Conservation (phyloP, 208 protist genomes). For the Trypanosomatidae sp. region DNA sequence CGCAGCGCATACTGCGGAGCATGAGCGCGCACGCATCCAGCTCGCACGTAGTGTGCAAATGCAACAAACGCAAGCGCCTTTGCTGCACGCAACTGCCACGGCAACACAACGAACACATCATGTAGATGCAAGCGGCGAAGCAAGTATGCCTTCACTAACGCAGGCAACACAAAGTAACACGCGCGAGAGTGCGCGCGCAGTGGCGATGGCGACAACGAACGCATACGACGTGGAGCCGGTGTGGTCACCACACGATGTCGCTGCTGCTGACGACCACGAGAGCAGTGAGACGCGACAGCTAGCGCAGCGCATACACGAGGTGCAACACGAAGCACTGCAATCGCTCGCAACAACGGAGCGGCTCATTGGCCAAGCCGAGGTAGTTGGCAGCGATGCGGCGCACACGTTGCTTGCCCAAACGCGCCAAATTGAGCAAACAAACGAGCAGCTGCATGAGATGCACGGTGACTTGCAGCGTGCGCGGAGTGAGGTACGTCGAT, state of each 20-base stretch:
- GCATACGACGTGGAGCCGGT: slow-evolving; percentile 1
- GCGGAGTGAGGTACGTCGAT: slow-evolving; percentile 24
- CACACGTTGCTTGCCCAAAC: slow-evolving; percentile 48
- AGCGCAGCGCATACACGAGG: slow-evolving; percentile 20
- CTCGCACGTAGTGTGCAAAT: too few species aligned
- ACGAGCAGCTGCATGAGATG: slow-evolving; percentile 40
- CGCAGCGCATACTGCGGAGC: too few species aligned
- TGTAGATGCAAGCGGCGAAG: neutral
- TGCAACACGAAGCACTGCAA: slow-evolving; percentile 40
- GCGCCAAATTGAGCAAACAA: slow-evolving; percentile 60
- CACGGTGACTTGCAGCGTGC: slow-evolving; percentile 18
- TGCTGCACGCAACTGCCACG: too few species aligned
- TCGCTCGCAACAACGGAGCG: slow-evolving; percentile 46
- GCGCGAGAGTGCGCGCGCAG: neutral
- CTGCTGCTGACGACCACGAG: too few species aligned
- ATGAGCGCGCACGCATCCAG: too few species aligned
- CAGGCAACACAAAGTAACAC: slow-evolving; percentile 6
- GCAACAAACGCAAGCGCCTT: too few species aligned
- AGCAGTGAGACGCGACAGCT: slow-evolving; percentile 14
- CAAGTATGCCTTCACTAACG: slow-evolving; percentile 6
- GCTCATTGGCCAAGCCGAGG: slow-evolving; percentile 58
- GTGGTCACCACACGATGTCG: too few species aligned
- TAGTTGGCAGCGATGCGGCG: slow-evolving; percentile 33
- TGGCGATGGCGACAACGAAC: slow-evolving; percentile 9
- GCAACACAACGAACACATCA: neutral